These are phyloP conservation scores for Hansenula anomala DNA, from an alignment of 1,139 yeast genomes.

Conservation along the genomic window DNA sequence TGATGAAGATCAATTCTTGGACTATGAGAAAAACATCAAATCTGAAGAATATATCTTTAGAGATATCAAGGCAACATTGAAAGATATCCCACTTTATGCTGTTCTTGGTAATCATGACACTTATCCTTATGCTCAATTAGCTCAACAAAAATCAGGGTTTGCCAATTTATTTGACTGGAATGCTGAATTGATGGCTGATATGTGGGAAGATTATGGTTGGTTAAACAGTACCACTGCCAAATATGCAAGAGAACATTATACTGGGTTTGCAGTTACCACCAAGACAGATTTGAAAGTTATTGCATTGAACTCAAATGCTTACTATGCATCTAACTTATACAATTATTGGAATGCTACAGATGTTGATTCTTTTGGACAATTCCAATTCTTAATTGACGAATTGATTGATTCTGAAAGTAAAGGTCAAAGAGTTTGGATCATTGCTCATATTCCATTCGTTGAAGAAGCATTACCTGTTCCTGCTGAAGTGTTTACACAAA, in stretches of 20 bases:
- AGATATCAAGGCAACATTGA: constrained; percentile 50
- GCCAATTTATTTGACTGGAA: constrained; percentile 54
- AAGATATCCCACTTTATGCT: constrained; percentile 53
- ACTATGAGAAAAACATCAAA: constrained; percentile 41
- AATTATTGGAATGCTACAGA: constrained; percentile 51
- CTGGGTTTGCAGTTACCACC: constrained; percentile 59
- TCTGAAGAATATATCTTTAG: constrained; percentile 50
- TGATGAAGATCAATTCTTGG: constrained; percentile 41
- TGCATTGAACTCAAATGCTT: constrained; percentile 61
- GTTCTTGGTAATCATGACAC: constrained; percentile 72
- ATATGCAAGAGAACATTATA: constrained; percentile 44
- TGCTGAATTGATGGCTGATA: constrained; percentile 51
- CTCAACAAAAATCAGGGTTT: constrained; percentile 46
- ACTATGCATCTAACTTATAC: constrained; percentile 62
- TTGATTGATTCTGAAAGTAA: constrained; percentile 50
- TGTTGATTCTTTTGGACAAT: constrained; percentile 61
- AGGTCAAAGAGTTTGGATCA: constrained; percentile 65
- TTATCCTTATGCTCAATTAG: constrained; percentile 69
- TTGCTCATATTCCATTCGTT: constrained; percentile 63
- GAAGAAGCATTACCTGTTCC: constrained; percentile 60
- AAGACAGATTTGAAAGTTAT: constrained; percentile 55
- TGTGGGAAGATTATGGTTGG: constrained; percentile 52
- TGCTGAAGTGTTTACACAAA: constrained; percentile 49
- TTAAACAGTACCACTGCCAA: constrained; percentile 28
- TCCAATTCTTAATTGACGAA: constrained; percentile 58